Percentiles rank a stretch among this genome's conserved stretches.
phyloP scores from a whole-genome alignment of 2,329 filamentous ascomycete species.

The Erysiphe pulchra region DNA sequence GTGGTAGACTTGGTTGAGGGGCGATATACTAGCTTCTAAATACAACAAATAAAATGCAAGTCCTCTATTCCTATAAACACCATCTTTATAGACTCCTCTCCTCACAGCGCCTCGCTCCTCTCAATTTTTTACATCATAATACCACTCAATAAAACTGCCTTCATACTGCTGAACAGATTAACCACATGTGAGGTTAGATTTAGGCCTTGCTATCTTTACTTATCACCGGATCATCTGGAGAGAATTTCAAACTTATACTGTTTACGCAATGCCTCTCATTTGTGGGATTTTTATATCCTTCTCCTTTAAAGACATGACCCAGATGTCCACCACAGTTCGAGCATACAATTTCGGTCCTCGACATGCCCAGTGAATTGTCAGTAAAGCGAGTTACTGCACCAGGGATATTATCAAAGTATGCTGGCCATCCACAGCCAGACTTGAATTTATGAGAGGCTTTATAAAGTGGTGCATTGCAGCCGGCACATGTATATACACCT shows the following conservation, averaged over 20 bases:
- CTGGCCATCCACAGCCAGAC: conserved; percentile 90
- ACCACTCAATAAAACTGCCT: too few species aligned
- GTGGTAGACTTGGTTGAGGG: too few species aligned
- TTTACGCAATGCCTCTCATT: conserved; percentile 97
- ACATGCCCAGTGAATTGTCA: conserved; percentile 58
- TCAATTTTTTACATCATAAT: too few species aligned
- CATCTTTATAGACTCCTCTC: too few species aligned
- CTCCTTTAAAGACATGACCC: conserved; percentile 79
- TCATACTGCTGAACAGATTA: too few species aligned
- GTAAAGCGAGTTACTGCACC: conserved; percentile 66
- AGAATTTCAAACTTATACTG: conserved; percentile 70
- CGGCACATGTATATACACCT: conserved; percentile 72
- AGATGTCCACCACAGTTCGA: conserved; percentile 81
- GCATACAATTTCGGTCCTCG: conserved; percentile 79
- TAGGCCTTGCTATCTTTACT: too few species aligned
- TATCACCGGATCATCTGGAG: conserved; percentile 4
- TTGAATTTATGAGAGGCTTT: conserved; percentile 87
- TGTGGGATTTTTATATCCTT: conserved; percentile 61
- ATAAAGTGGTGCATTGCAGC: conserved; percentile 71
- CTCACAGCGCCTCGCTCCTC: too few species aligned
- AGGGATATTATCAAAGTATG: conserved; percentile 87
- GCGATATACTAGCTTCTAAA: too few species aligned
- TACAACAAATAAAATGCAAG: too few species aligned
- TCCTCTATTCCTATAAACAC: too few species aligned
- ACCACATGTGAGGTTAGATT: too few species aligned